Base-by-base conservation (phyloP, 164 flowering plant genomes). In the Macadamia integrifolia region DNA sequence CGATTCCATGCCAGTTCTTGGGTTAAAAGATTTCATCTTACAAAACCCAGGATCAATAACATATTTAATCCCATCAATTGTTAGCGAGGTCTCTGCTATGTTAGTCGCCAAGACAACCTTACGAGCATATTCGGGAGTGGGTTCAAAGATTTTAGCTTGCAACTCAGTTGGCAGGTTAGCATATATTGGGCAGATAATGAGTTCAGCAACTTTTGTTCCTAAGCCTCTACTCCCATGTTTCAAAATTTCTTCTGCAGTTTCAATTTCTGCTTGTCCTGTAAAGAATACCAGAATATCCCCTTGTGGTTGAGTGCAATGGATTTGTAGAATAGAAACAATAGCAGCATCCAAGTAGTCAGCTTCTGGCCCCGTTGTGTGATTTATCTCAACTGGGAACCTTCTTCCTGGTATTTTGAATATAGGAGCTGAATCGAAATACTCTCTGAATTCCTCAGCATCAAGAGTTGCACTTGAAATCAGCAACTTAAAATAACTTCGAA, bases 401-500 rank as follows among this genome's bases (percentile, higher is more conserved):
- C 98, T 86, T 17, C 98, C 98, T 5, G 97, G 97, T 69, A 94
- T 87, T 77, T 82, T 88, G 65, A 94, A 90, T 35, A 94, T 90
- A 60, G 98, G 99, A 49, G 99, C 98, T 9, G 84, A 81, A 68
- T 90, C 99, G 80, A 94, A 94, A 79, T 85, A 94, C 73, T 94
- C 97, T 70, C 97, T 90, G 71, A 94, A 94, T 74, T 94, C 92
- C 79, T 89, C 99, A 0, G 99, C 97, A 81, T 94, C 99, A 15
- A 94, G 87, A 42, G 98, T 94, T 10, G 99, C 99, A 88, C 99
- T 94, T 35, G 99, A 94, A 57, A 94, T 94, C 28, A 94, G 93
- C 80, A 94, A 74, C 81, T 94, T 94, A 7, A 94, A 76, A 79
- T 94, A 98, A 48, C 85, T 85, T 9, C 98, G 86, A 72, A 90